A percentile compares a stretch with the other conserved stretches of the same genome.
Conservation (phyloP, 2,329 filamentous ascomycete genomes). For the Trichoderma sp. region DNA sequence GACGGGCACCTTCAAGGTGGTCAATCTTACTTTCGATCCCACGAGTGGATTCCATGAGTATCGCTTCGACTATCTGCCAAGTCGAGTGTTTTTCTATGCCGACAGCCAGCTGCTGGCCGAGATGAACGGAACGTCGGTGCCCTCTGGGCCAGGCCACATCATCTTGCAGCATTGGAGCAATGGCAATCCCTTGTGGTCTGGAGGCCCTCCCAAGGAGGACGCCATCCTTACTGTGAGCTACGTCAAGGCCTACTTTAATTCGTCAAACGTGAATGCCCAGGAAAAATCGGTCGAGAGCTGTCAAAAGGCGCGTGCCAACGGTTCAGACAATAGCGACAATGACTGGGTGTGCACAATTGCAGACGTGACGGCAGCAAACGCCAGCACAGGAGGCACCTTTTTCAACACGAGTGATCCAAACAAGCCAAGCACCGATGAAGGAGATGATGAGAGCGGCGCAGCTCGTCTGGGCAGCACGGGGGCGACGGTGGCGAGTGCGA, state of each 20-base stretch:
- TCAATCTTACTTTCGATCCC: slow-evolving; percentile 64
- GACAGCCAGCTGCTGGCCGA: slow-evolving; percentile 57
- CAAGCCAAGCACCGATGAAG: not conserved
- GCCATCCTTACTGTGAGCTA: slow-evolving; percentile 64
- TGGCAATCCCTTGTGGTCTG: slow-evolving; percentile 67
- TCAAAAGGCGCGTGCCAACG: not conserved
- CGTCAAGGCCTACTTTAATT: slow-evolving; percentile 78
- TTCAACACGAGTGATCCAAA: slow-evolving; percentile 19
- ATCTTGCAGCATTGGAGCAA: slow-evolving; percentile 78
- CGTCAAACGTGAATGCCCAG: slow-evolving; percentile 41
- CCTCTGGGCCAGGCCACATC: slow-evolving; percentile 59
- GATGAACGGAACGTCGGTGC: slow-evolving; percentile 57
- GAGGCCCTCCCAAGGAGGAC: slow-evolving; percentile 62
- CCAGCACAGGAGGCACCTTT: slow-evolving; percentile 25
- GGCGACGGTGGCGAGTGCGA: not conserved
- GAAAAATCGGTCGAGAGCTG: slow-evolving; percentile 20
- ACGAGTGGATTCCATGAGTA: slow-evolving; percentile 69
- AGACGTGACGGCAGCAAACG: slow-evolving; percentile 24
- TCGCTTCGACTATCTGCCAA: slow-evolving; percentile 69
- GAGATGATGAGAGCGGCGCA: not conserved
- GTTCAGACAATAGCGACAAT: not conserved
- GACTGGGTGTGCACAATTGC: slow-evolving; percentile 28
- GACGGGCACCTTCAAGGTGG: slow-evolving; percentile 56
- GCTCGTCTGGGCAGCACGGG: not conserved
- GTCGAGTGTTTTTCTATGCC: slow-evolving; percentile 64